phyloP scores from a whole-genome alignment of 208 protist genomes.

The Acanthamoeba lugdunensis region DNA sequence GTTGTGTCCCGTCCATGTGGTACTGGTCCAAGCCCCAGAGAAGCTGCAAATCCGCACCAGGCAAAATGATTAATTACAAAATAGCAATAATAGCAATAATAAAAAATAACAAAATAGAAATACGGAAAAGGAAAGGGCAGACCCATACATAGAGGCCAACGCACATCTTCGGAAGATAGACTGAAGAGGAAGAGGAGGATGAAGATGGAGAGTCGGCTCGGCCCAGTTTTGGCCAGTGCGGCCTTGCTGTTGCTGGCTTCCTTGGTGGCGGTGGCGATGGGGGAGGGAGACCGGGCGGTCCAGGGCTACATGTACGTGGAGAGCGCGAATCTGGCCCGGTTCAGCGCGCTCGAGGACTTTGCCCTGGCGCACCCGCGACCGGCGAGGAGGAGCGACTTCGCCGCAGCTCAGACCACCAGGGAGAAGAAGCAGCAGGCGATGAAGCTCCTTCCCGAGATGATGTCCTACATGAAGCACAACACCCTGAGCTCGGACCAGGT shows the following conservation, averaged over 20 bases:
- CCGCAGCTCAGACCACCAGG: not conserved
- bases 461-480: not conserved
- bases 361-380: not conserved
- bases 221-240: not conserved
- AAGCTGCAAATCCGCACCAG: no score
- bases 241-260: slow-evolving; percentile 4
- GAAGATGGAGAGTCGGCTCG: slow-evolving; percentile 46
- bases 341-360: not conserved
- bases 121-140: no score
- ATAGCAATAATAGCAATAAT: no score
- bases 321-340: not conserved
- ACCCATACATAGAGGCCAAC: no score
- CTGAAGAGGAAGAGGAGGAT: not conserved
- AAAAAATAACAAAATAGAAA: no score
- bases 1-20: no score
- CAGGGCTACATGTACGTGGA: slow-evolving; percentile 62
- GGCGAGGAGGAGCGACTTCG: not conserved
- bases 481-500: slow-evolving; percentile 29
- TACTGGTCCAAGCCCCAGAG: no score
- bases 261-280: not conserved
- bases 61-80: no score
- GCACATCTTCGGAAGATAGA: no score
- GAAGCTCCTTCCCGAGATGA: slow-evolving; percentile 4
- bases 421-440: slow-evolving; percentile 16
- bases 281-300: not conserved